Evolutionary conservation across 495 filamentous ascomycete species (phyloP).

Genomic region (Hypoxylon trugodes): DNA sequence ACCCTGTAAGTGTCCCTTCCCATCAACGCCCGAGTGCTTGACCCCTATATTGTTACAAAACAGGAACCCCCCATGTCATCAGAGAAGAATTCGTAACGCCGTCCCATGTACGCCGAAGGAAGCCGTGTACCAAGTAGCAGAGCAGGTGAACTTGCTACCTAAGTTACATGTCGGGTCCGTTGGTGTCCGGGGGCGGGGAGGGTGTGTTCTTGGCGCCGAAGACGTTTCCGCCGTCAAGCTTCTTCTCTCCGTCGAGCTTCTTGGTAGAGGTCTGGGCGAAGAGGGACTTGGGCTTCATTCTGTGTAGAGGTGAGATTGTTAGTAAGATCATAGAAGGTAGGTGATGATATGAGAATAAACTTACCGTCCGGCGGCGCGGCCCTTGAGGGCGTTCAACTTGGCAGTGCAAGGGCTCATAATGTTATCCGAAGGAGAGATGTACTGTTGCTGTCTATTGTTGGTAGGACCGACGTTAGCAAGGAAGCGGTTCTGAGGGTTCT

Average conservation of each 20-base stretch:
- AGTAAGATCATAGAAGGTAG: not conserved
- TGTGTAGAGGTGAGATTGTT: constrained; percentile 30
- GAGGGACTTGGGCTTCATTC: constrained; percentile 69
- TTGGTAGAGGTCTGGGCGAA: constrained; percentile 68
- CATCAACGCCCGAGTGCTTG: constrained; percentile 28
- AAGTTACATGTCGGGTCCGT: no score
- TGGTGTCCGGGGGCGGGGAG: no score
- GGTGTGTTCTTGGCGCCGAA: constrained; percentile 37
- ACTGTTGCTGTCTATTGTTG: constrained; percentile 61
- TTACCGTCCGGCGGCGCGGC: constrained; percentile 78
- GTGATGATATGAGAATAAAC: constrained; percentile 34
- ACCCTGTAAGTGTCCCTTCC: constrained; percentile 16
- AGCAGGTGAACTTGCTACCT: no score
- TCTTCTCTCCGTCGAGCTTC: constrained; percentile 66
- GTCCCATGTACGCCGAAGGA: constrained; percentile 11
- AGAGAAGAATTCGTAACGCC: constrained; percentile 4
- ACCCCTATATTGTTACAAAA: constrained; percentile 11
- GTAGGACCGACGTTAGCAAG: constrained; percentile 30
- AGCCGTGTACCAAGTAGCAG: not conserved
- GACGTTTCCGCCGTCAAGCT: constrained; percentile 50
- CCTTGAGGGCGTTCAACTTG: constrained; percentile 85
- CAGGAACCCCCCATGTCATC: not conserved
- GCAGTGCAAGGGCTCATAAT: constrained; percentile 94
- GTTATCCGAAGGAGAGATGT: constrained; percentile 90
- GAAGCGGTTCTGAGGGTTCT: constrained; percentile 15